Conservation (phyloP, 257 asterid species). For the Gynochthodes officinalis region DNA sequence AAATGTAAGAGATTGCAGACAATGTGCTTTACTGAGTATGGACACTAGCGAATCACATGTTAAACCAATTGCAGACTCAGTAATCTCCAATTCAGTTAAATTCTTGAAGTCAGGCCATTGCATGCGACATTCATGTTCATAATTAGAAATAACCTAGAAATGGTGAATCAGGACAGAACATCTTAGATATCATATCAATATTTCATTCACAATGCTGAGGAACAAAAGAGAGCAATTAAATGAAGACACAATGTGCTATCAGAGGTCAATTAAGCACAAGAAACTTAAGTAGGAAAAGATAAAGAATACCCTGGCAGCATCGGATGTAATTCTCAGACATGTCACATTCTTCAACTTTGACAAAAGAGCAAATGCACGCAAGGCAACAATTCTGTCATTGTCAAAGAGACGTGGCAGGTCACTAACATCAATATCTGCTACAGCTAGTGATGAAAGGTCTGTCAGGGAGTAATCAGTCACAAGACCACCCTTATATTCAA, state of each 20-base stretch:
- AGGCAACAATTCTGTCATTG: neutral
- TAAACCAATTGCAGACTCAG: neutral
- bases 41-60: neutral
- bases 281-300: neutral
- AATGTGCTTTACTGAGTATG: neutral
- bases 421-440: neutral
- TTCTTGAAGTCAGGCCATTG: conserved; percentile 1
- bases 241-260: neutral
- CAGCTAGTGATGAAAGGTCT: neutral
- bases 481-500: neutral
- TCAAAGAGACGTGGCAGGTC: neutral
- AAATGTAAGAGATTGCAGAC: conserved; percentile 2
- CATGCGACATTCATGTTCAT: neutral
- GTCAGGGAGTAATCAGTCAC: neutral
- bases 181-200: neutral
- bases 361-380: conserved; percentile 1
- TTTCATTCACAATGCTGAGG: neutral
- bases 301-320: neutral
- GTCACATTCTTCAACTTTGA: neutral
- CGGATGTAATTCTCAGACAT: neutral
- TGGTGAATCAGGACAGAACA: neutral
- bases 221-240: neutral
- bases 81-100: neutral
- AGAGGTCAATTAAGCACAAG: neutral
- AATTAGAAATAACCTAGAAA: neutral